These are phyloP conservation scores for Chaetoceros muelleri DNA, from an alignment of 108 stramenopile genomes.

Conservation along the genomic window DNA sequence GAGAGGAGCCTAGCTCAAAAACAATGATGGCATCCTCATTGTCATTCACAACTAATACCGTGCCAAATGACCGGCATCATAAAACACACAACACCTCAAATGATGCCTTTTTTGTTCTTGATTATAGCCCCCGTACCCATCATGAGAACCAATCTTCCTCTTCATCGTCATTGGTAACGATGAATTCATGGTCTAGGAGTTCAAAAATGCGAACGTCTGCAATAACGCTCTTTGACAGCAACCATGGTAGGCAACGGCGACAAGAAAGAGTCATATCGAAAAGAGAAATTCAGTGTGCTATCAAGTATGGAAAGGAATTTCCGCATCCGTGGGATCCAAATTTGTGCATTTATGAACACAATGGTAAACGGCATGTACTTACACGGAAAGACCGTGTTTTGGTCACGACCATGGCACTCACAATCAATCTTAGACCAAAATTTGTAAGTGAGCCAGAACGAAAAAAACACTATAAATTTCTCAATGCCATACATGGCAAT, in stretches of 20 bases:
- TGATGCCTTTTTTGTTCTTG: too few relatives aligned
- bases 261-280: slow-evolving; percentile 37
- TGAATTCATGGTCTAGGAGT: neutral
- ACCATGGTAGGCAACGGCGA: slow-evolving; percentile 28
- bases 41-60: too few relatives aligned
- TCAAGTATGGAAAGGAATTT: slow-evolving; percentile 30
- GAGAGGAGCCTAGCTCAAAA: too few relatives aligned
- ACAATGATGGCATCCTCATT: too few relatives aligned
- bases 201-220: neutral
- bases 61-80: too few relatives aligned
- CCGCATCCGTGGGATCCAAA: slow-evolving; percentile 17
- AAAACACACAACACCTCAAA: too few relatives aligned
- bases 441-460: neutral
- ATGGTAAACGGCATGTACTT: neutral
- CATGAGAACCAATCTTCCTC: too few relatives aligned
- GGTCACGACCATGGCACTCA: neutral
- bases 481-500: neutral
- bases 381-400: neutral
- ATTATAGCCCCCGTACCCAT: too few relatives aligned
- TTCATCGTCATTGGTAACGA: too few relatives aligned
- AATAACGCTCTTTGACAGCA: neutral
- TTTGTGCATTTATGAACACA: neutral
- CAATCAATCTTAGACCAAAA: neutral
- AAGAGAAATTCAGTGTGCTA: slow-evolving; percentile 35
- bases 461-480: neutral